These are phyloP conservation scores for Combretum micranthum DNA, from an alignment of 345 rosid genomes.

Conservation along the genomic window DNA sequence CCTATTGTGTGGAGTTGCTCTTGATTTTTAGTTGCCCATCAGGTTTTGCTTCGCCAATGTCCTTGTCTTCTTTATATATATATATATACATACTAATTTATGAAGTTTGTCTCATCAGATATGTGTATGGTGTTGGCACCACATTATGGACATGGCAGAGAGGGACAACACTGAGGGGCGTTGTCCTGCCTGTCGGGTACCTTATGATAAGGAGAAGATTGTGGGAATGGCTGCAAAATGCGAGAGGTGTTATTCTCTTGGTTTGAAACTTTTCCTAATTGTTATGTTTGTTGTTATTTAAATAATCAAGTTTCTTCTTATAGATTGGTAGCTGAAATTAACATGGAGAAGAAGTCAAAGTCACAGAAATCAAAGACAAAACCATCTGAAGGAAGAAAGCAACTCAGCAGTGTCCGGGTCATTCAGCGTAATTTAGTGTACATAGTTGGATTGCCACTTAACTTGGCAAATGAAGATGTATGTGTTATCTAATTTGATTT, in stretches of 20 bases:
- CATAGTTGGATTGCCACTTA: constrained; percentile 83
- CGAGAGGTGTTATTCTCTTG: constrained; percentile 54
- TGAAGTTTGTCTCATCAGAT: too few relatives aligned
- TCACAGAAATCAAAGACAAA: constrained; percentile 61
- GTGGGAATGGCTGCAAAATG: constrained; percentile 68
- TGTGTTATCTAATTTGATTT: constrained; percentile 5
- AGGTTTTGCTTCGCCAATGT: neutral
- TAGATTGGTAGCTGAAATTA: constrained; percentile 68
- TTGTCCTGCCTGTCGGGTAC: constrained; percentile 85
- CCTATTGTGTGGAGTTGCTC: neutral
- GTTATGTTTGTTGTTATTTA: neutral
- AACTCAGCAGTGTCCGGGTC: constrained; percentile 73
- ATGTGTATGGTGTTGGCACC: constrained; percentile 99
- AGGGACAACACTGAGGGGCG: constrained; percentile 79
- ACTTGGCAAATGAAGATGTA: constrained; percentile 90
- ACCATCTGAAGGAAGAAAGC: constrained; percentile 67
- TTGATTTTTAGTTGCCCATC: neutral
- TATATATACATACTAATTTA: too few relatives aligned
- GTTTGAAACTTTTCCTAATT: too few relatives aligned
- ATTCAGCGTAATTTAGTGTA: constrained; percentile 85
- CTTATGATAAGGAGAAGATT: constrained; percentile 90
- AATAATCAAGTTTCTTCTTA: neutral
- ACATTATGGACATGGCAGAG: constrained; percentile 92
- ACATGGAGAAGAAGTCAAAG: constrained; percentile 52
- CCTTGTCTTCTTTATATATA: constrained; percentile 3